Conservation (phyloP, 805 yeast species). For the Starmerella stellata region DNA sequence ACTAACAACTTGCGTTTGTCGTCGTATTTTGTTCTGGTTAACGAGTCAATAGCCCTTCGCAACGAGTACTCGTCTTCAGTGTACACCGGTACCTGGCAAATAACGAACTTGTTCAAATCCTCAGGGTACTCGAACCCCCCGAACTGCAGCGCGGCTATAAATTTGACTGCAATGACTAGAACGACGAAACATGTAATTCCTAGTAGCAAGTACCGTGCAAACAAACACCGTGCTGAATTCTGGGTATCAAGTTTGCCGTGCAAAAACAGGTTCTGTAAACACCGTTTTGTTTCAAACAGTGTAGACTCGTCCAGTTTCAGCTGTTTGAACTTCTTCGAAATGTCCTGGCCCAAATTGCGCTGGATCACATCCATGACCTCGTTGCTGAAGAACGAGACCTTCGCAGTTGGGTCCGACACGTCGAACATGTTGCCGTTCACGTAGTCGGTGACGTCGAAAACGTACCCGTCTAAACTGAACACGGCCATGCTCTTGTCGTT, state of each 20-base stretch:
- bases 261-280: constrained; percentile 26
- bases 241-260: constrained; percentile 27
- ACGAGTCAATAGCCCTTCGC: constrained; percentile 39
- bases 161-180: constrained; percentile 23
- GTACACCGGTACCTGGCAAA: constrained; percentile 37
- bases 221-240: constrained; percentile 24
- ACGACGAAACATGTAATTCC: constrained; percentile 27
- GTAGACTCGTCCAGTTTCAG: constrained; percentile 17
- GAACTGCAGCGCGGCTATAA: constrained; percentile 28
- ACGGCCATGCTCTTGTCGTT: constrained; percentile 16
- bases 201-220: constrained; percentile 28
- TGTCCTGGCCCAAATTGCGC: constrained; percentile 23
- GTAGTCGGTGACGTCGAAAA: constrained; percentile 26
- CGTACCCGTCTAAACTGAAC: constrained; percentile 24
- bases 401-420: constrained; percentile 3
- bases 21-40: constrained; percentile 40
- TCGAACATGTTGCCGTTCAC: constrained; percentile 23
- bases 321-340: constrained; percentile 18
- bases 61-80: constrained; percentile 41
- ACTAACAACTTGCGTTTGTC: constrained; percentile 40
- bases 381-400: constrained; percentile 19
- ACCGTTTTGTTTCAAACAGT: constrained; percentile 20
- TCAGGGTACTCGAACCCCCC: constrained; percentile 23
- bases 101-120: constrained; percentile 25
- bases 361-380: constrained; percentile 22